phyloP scores from a whole-genome alignment of 345 rosid genomes.

The Lumnitzera littorea region DNA sequence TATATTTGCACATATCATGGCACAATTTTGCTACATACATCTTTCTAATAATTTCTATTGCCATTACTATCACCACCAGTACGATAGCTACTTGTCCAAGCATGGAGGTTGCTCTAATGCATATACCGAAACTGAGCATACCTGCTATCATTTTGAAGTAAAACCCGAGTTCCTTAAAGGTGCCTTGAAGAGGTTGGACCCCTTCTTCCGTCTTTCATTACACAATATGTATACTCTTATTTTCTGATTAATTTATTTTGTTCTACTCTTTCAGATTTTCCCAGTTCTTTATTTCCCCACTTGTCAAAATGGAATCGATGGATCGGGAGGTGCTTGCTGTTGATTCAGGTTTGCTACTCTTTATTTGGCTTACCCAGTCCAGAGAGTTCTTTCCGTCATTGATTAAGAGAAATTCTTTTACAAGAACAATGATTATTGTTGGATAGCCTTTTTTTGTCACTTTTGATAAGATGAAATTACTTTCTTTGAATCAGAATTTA shows the following conservation, averaged over 20 bases:
- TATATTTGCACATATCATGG: no score
- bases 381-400: no score
- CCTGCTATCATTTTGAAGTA: constrained; percentile 98
- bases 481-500: constrained; percentile 51
- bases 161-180: constrained; percentile 79
- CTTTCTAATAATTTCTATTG: constrained; percentile 45
- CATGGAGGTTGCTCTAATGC: constrained; percentile 99
- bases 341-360: constrained; percentile 67
- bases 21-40: constrained; percentile 7
- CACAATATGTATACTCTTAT: background rate
- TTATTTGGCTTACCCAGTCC: constrained; percentile 3
- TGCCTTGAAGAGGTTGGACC: constrained; percentile 72
- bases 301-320: constrained; percentile 89
- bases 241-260: no score
- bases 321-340: constrained; percentile 95
- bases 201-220: no score
- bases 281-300: constrained; percentile 96
- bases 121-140: constrained; percentile 87
- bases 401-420: no score
- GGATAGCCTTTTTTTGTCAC: no score
- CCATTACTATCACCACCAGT: constrained; percentile 40
- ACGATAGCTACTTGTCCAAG: constrained; percentile 96
- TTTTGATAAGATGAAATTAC: background rate
- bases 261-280: constrained; percentile 61
- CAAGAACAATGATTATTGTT: no score